Conservation (phyloP, 768 basidiomycete genomes). For the Boletus pseudopeckii region DNA sequence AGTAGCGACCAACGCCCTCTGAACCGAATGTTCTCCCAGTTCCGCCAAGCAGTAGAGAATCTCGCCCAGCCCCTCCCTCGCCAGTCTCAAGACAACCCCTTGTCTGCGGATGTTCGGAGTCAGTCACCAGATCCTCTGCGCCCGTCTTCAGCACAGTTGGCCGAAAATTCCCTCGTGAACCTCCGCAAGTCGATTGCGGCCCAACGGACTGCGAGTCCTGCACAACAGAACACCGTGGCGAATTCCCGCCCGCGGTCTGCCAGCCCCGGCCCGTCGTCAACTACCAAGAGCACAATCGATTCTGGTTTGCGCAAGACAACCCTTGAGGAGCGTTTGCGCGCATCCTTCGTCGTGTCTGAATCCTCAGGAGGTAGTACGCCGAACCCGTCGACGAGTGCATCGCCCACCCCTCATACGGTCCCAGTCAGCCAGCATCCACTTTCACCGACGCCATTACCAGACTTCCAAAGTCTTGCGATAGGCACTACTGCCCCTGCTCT, state of each 20-base stretch:
- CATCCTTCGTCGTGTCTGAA: slow-evolving; percentile 58
- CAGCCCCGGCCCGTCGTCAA: slow-evolving; percentile 24
- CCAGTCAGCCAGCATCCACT: slow-evolving; percentile 33
- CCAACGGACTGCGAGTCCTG: slow-evolving; percentile 48
- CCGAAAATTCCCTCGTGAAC: slow-evolving; percentile 58
- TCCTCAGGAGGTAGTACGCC: slow-evolving; percentile 45
- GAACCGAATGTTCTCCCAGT: slow-evolving; percentile 65
- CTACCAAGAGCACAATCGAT: slow-evolving; percentile 15
- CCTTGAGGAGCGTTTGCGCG: slow-evolving; percentile 75
- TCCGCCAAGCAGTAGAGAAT: slow-evolving; percentile 70
- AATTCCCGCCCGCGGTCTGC: slow-evolving; percentile 21
- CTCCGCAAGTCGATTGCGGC: slow-evolving; percentile 60
- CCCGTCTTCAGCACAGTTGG: slow-evolving; percentile 49
- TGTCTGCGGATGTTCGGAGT: slow-evolving; percentile 32
- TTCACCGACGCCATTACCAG: slow-evolving; percentile 45
- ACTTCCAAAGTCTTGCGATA: slow-evolving; percentile 30
- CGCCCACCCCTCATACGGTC: slow-evolving; percentile 35
- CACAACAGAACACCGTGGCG: slow-evolving; percentile 15
- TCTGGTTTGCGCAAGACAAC: slow-evolving; percentile 47
- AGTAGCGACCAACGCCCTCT: not conserved
- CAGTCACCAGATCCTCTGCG: slow-evolving; percentile 34
- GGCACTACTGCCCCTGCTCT: not conserved
- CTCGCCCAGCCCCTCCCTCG: slow-evolving; percentile 50
- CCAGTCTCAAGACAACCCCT: slow-evolving; percentile 32
- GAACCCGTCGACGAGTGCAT: slow-evolving; percentile 37